Conservation (phyloP, 345 rosid species). For the Dimocarpus longan region DNA sequence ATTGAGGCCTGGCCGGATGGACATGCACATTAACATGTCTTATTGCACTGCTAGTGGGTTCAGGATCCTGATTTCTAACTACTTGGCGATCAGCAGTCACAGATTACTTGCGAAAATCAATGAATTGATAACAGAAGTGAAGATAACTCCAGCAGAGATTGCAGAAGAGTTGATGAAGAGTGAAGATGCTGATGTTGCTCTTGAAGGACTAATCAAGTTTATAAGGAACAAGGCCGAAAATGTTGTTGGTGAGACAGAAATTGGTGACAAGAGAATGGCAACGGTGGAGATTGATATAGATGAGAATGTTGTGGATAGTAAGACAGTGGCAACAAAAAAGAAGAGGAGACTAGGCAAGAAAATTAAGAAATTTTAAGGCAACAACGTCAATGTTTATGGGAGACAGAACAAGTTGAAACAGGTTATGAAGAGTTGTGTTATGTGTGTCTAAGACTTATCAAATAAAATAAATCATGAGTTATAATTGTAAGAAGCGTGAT, state of each 20-base stretch:
- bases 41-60: slow-evolving; percentile 45
- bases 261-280: slow-evolving; percentile 1
- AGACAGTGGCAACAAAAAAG: not conserved
- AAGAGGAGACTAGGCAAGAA: not conserved
- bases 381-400: not conserved
- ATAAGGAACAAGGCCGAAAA: slow-evolving; percentile 7
- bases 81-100: slow-evolving; percentile 35
- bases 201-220: slow-evolving; percentile 27
- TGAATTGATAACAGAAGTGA: slow-evolving; percentile 24
- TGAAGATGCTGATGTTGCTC: slow-evolving; percentile 27
- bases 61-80: slow-evolving; percentile 39
- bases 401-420: too few species aligned
- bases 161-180: slow-evolving; percentile 52
- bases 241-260: not conserved
- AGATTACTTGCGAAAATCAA: slow-evolving; percentile 34
- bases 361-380: not conserved
- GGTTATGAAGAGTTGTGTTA: not conserved
- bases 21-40: slow-evolving; percentile 75
- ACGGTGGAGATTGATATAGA: not conserved
- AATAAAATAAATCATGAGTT: too few species aligned
- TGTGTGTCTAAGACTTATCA: too few species aligned
- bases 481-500: too few species aligned
- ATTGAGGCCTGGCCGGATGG: slow-evolving; percentile 68
- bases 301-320: not conserved
- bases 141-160: slow-evolving; percentile 52